Evolutionary conservation across 345 rosid genomes (phyloP).

Genomic region (Eutrema japonicum): DNA sequence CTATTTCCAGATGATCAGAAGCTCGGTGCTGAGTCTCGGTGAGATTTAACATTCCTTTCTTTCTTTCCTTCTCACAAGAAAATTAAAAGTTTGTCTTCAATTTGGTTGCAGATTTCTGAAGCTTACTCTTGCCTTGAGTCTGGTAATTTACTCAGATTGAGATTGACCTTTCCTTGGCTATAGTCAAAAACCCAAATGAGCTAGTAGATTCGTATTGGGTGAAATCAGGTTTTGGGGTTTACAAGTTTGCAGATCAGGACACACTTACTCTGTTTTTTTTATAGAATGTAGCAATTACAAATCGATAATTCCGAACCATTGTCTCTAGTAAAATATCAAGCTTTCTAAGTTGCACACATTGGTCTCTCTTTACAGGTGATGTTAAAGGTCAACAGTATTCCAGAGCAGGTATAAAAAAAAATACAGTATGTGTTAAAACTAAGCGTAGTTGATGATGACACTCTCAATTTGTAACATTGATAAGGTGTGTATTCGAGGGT

Average conservation of each 20-base stretch:
- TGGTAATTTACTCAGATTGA: constrained; percentile 44
- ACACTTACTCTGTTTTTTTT: constrained; percentile 7
- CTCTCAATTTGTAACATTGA: constrained; percentile 8
- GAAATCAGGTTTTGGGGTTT: constrained; percentile 29
- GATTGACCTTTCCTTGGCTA: constrained; percentile 16
- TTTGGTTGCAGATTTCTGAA: constrained; percentile 65
- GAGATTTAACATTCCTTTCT: background rate
- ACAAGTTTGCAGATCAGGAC: constrained; percentile 54
- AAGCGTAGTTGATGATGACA: constrained; percentile 51
- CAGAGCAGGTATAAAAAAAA: constrained; percentile 51
- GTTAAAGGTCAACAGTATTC: constrained; percentile 26
- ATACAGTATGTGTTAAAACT: constrained; percentile 32
- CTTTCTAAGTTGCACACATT: background rate
- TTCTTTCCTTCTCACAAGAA: background rate
- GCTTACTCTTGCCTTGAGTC: constrained; percentile 66
- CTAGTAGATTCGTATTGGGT: constrained; percentile 12
- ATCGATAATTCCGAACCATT: background rate
- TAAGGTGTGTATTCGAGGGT: constrained; percentile 61
- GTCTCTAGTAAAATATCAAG: background rate
- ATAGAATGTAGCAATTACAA: constrained; percentile 1
- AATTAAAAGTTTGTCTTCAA: background rate
- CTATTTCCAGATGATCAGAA: constrained; percentile 72
- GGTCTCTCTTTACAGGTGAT: constrained; percentile 34
- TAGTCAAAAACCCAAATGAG: constrained; percentile 41
- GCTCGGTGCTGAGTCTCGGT: constrained; percentile 73